Base-by-base conservation (phyloP, 75 land plant genomes). In the Picea glauca region DNA sequence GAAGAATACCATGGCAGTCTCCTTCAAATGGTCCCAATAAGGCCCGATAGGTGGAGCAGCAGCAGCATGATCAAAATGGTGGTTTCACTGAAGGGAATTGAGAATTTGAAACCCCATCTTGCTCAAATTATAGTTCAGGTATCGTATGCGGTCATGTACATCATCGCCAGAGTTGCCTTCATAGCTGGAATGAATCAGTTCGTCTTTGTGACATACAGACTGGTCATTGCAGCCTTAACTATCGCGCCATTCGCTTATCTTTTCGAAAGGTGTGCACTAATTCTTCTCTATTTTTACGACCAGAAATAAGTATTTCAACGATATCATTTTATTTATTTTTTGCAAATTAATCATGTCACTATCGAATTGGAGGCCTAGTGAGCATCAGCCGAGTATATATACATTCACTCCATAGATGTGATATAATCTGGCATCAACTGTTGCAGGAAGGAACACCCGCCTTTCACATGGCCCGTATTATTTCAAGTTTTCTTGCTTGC, bases 401-500 rank as follows among this genome's bases (percentile, higher is more conserved):
- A 46, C 50, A 46, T 68, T 40, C 23, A 6, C 50, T 46, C 7
- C 50, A 46, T 46, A 46, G 50, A 46, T 46, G 8, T 46, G 50
- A 46, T 46, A 5, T 46, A 46, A 46, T 46, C 0, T 46, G 50
- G 6, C 50, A 6, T 46, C 50, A 0, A 46, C 6, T 46, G 50
- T 68, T 68, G 18, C 73, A 68, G 73, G 20, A 40, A 68, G 50
- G 23, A 20, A 43, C 17, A 35, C 21, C 73, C 73, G 8, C 23
- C 54, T 15, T 5, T 68, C 21, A 68, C 73, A 68, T 68, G 43
- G 73, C 20, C 54, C 23, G 17, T 68, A 20, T 68, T 68, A 3
- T 43, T 68, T 12, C 73, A 40, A 9, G 40, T 68, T 21, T 68
- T 68, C 73, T 40, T 68, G 73, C 73, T 68, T 40, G 50, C 23